These are phyloP conservation scores for Colletotrichum sansevieriae DNA, from an alignment of 2,329 filamentous ascomycete species.

Conservation along the genomic window DNA sequence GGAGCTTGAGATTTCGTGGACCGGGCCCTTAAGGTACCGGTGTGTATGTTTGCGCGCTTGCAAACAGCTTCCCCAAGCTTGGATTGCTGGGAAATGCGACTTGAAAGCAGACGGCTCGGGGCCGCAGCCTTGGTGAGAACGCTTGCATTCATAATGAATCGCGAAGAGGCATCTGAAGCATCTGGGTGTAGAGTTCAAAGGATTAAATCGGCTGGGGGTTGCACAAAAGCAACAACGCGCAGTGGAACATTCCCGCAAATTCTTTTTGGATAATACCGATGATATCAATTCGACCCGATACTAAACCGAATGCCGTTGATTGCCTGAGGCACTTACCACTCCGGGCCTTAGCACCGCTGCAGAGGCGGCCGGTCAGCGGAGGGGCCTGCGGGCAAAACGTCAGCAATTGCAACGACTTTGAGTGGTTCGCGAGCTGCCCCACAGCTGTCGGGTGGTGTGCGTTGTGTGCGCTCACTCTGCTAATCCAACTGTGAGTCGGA, in stretches of 20 bases:
- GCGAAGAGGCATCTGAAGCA: slow-evolving; percentile 37
- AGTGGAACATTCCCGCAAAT: slow-evolving; percentile 44
- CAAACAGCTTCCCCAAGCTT: slow-evolving; percentile 57
- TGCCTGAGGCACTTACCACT: slow-evolving; percentile 33
- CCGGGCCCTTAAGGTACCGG: slow-evolving; percentile 36
- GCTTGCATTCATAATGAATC: slow-evolving; percentile 61
- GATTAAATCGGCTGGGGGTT: slow-evolving; percentile 32
- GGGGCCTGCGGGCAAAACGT: slow-evolving; percentile 20
- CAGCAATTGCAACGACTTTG: slow-evolving; percentile 35
- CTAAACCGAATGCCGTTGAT: slow-evolving; percentile 35
- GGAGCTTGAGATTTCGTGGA: slow-evolving; percentile 43
- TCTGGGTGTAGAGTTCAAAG: slow-evolving; percentile 26
- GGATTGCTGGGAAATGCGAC: slow-evolving; percentile 54
- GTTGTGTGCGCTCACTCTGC: slow-evolving; percentile 24
- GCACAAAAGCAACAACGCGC: slow-evolving; percentile 33
- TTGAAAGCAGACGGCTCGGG: slow-evolving; percentile 58
- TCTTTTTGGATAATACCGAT: slow-evolving; percentile 46
- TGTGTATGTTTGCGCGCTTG: slow-evolving; percentile 48
- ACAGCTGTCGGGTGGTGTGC: slow-evolving; percentile 25
- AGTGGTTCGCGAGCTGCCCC: slow-evolving; percentile 37
- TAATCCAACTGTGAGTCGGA: slow-evolving; percentile 14
- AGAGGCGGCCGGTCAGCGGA: not conserved
- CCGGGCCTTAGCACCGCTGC: slow-evolving; percentile 1
- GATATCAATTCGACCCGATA: slow-evolving; percentile 42
- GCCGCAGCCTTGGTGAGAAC: slow-evolving; percentile 61